Evolutionary conservation across 2,329 filamentous ascomycete species (phyloP).

Genomic region (Chrysosporium queenslandicum): DNA sequence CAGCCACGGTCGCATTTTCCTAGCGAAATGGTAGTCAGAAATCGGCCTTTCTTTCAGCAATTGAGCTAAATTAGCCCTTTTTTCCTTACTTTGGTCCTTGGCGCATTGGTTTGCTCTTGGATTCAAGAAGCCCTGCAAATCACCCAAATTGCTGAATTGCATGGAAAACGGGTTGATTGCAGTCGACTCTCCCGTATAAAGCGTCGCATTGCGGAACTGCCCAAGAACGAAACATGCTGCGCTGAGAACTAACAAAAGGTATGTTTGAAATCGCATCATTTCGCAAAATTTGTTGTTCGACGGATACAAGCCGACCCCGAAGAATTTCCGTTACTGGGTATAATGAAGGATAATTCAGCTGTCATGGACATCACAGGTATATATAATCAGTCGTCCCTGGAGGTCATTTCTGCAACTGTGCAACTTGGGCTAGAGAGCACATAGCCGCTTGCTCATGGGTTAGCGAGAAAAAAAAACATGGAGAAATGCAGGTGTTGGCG

Average conservation of each 20-base stretch:
- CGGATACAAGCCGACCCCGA: too few relatives aligned
- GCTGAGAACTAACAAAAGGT: neutral
- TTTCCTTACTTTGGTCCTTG: neutral
- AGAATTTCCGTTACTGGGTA: too few relatives aligned
- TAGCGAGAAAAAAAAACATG: too few relatives aligned
- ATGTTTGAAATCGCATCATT: neutral
- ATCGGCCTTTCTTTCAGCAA: too few relatives aligned
- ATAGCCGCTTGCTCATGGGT: too few relatives aligned
- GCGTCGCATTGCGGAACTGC: neutral
- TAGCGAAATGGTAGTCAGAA: neutral
- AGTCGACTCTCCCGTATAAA: neutral
- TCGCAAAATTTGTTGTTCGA: neutral
- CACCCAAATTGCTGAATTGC: neutral
- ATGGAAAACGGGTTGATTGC: neutral
- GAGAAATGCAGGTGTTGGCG: too few relatives aligned
- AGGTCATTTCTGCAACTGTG: too few relatives aligned
- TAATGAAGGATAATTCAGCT: too few relatives aligned
- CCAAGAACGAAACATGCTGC: neutral
- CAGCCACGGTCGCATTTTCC: neutral
- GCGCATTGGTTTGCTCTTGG: neutral
- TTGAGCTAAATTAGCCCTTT: neutral
- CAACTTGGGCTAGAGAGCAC: too few relatives aligned
- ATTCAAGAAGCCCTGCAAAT: neutral
- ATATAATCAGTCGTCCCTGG: too few relatives aligned
- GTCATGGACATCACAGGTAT: too few relatives aligned